Evolutionary conservation across 805 yeast species (phyloP).

Genomic region (Saccharomycopsis vini): DNA sequence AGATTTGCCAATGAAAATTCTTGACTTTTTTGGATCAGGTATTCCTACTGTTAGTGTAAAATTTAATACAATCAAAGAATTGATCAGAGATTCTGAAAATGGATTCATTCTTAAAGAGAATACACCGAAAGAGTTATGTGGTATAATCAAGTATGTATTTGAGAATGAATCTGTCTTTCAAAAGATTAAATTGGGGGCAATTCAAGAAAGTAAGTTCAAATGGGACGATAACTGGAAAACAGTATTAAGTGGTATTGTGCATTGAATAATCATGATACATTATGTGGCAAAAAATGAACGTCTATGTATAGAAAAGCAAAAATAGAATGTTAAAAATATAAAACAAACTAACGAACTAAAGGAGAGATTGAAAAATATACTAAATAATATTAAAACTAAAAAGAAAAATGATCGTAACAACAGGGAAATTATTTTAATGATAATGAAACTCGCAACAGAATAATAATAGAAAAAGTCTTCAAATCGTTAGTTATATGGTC

Average conservation of each 20-base stretch:
- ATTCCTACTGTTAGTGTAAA: conserved; percentile 76
- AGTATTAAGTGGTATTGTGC: neutral
- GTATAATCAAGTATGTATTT: conserved; percentile 31
- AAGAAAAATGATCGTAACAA: no score
- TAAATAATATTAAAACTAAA: no score
- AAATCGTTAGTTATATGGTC: no score
- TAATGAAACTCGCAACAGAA: no score
- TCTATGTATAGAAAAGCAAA: no score
- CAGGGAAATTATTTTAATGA: neutral
- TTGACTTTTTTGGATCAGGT: conserved; percentile 94
- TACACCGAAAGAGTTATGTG: conserved; percentile 35
- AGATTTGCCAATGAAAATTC: conserved; percentile 94
- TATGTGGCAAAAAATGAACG: no score
- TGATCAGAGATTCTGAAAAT: conserved; percentile 59
- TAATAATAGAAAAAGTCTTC: no score
- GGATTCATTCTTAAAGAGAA: conserved; percentile 49
- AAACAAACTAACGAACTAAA: no score
- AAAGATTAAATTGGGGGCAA: conserved; percentile 57
- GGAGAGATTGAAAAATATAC: no score
- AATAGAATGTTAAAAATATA: no score
- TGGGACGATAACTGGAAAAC: conserved; percentile 73
- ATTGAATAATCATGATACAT: no score
- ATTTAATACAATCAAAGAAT: conserved; percentile 71
- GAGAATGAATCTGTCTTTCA: conserved; percentile 26
- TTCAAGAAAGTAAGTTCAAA: conserved; percentile 52